A percentile compares a stretch with the other conserved stretches of the same genome.
These are phyloP conservation scores for Prunella vulgaris DNA, from an alignment of 257 asterid genomes.

Conservation along the genomic window DNA sequence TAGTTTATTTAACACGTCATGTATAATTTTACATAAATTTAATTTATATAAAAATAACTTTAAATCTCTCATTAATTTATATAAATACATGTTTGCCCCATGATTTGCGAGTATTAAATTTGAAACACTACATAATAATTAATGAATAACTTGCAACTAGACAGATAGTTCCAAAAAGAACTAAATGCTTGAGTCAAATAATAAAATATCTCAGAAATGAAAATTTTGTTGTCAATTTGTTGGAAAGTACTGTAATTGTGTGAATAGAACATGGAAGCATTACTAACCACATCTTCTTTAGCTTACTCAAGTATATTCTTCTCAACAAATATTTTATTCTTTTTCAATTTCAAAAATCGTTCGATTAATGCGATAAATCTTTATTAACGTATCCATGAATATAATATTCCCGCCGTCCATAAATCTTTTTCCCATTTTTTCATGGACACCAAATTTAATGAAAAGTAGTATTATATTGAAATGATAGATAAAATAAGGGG, in stretches of 20 bases:
- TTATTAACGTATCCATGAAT: too few species aligned
- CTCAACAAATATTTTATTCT: conserved; percentile 5
- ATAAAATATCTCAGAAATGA: conserved; percentile 7
- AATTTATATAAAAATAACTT: too few species aligned
- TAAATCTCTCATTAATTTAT: too few species aligned
- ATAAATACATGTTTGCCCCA: too few species aligned
- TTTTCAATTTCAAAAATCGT: neutral
- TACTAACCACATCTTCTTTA: neutral
- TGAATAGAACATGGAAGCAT: conserved; percentile 5
- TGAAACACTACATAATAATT: neutral
- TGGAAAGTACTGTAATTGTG: conserved; percentile 11
- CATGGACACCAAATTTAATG: too few species aligned
- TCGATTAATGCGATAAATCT: too few species aligned
- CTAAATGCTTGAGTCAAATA: neutral
- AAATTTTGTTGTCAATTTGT: conserved; percentile 12
- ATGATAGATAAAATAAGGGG: too few species aligned
- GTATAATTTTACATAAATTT: neutral
- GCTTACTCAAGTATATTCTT: conserved; percentile 22
- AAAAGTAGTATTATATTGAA: too few species aligned
- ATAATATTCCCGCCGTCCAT: too few species aligned
- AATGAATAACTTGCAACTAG: neutral
- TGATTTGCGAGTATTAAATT: neutral
- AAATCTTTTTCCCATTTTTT: too few species aligned
- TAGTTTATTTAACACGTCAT: too few species aligned
- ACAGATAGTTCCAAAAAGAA: neutral